Evolutionary conservation across 805 yeast genomes (phyloP), one percentile per base, ranked within the genome.

Genomic region (Ogataea thermomethanolica): DNA sequence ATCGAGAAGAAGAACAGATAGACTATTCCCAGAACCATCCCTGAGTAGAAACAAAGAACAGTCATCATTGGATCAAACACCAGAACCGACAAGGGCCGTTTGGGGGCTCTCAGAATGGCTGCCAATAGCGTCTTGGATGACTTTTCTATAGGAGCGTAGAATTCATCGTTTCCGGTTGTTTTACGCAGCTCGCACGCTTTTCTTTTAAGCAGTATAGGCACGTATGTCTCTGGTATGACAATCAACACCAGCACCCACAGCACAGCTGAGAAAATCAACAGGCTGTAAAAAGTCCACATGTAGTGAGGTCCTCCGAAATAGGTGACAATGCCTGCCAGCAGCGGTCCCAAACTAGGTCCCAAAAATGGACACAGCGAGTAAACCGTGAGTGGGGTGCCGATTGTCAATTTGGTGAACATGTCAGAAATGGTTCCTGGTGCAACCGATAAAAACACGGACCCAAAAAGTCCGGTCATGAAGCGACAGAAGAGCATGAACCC

Each of bases 341-440:
- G 57, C 0, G 90, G 90, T 0, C 87, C 87, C 15, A 81, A 52
- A 1, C 81, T 72, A 2, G 93, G 91, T 0, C 91, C 93, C 30
- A 78, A 54, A 40, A 81, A 74, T 2, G 87, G 86, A 3, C 80
- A 71, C 12, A 81, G 64, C 0, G 85, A 71, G 52, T 74, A 84
- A 4, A 81, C 61, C 3, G 86, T 76, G 76, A 85, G 73, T 2
- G 93, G 89, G 8, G 71, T 62, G 24, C 86, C 85, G 39, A 88
- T 76, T 29, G 78, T 73, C 39, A 69, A 61, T 43, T 78, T 78
- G 13, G 66, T 66, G 67, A 79, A 85, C 41, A 84, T 68, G 59
- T 85, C 95, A 8, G 87, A 79, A 32, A 85, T 66, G 1, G 84
- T 72, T 14, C 93, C 95, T 25, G 90, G 89, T 8, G 88, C 87